Conservation (phyloP, 169 alveolate species). For the Amoebophrya sp. region DNA sequence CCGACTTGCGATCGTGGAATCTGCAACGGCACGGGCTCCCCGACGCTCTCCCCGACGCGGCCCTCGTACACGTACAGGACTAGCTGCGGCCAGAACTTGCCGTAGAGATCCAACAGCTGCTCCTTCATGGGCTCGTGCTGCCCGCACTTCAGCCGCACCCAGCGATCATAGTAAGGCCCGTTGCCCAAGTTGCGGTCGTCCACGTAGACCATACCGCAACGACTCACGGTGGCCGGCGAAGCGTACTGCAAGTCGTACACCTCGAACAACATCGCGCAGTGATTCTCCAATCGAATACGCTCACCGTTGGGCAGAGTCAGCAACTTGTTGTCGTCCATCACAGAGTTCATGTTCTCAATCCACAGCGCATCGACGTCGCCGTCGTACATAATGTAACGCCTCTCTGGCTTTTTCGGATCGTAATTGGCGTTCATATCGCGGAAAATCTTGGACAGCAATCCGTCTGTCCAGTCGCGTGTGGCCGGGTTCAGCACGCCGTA, state of each 20-base stretch:
- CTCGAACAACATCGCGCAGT: slow-evolving; percentile 89
- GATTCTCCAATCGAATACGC: slow-evolving; percentile 85
- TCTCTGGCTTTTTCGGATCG: slow-evolving; percentile 69
- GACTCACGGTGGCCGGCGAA: slow-evolving; percentile 95
- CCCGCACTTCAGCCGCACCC: slow-evolving; percentile 70
- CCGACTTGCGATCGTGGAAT: slow-evolving; percentile 51
- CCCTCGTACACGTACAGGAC: slow-evolving; percentile 71
- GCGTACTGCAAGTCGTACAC: slow-evolving; percentile 89
- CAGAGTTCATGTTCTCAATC: slow-evolving; percentile 92
- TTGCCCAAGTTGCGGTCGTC: slow-evolving; percentile 89
- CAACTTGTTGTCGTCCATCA: slow-evolving; percentile 81
- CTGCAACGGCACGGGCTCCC: slow-evolving; percentile 32
- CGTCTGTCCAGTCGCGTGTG: slow-evolving; percentile 95
- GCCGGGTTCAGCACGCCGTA: slow-evolving; percentile 86
- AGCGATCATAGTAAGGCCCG: slow-evolving; percentile 78
- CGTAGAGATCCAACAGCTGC: slow-evolving; percentile 63
- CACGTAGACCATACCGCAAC: slow-evolving; percentile 94
- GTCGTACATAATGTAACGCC: slow-evolving; percentile 85
- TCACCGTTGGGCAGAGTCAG: slow-evolving; percentile 89
- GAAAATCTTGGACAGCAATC: slow-evolving; percentile 88
- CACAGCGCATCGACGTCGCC: slow-evolving; percentile 98
- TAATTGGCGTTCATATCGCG: slow-evolving; percentile 84
- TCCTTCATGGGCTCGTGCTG: slow-evolving; percentile 51
- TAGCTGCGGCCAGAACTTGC: slow-evolving; percentile 68
- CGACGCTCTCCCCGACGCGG: slow-evolving; percentile 54